Evolutionary conservation across 768 basidiomycete species (phyloP), one percentile per base, ranked within the genome.

Genomic region (Suillus tomentosus): DNA sequence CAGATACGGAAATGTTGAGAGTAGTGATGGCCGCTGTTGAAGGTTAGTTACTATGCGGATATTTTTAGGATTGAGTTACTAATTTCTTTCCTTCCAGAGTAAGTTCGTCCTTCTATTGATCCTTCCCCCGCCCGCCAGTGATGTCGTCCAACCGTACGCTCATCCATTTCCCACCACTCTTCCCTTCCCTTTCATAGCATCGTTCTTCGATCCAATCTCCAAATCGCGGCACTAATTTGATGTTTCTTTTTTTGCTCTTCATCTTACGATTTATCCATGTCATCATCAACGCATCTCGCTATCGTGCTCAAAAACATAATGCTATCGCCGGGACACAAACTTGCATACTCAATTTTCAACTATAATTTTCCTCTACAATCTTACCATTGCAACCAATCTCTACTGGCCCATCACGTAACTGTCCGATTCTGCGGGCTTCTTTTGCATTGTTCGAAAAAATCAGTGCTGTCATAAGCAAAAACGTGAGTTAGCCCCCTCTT

Each of bases 21-120:
- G 92, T 96, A 22, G 92, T 98, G 17, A 96, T 96, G 95, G 92
- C 92, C 67, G 95, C 95, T 65, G 94, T 95, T 59, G 92, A 95
- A 95, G 94, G 93, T 93, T 66, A 69, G 87, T 81, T 62, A 57
- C 43, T 10, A 45, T 53, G 65, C 31, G 34, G 60, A 59, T 24
- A 64, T 65, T 62, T 50, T 61, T 57, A 47, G 56, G 31, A 56
- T 66, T 60, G 43, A 64, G 50, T 60, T 65, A 31, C 63, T 64
- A 48, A 50, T 70, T 70, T 53, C 10, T 64, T 66, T 36, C 63
- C 62, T 68, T 67, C 48, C 69, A 91, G 89, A 90, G 90, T 92
- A 83, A 91, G 88, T 89, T 45, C 55, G 62, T 70, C 57, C 61
- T 71, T 72, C 61, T 48, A 63, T 70, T 60, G 70, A 71, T 66